Conservation (phyloP, 176 grass and related monocot genomes). For the Paspalum notatum region DNA sequence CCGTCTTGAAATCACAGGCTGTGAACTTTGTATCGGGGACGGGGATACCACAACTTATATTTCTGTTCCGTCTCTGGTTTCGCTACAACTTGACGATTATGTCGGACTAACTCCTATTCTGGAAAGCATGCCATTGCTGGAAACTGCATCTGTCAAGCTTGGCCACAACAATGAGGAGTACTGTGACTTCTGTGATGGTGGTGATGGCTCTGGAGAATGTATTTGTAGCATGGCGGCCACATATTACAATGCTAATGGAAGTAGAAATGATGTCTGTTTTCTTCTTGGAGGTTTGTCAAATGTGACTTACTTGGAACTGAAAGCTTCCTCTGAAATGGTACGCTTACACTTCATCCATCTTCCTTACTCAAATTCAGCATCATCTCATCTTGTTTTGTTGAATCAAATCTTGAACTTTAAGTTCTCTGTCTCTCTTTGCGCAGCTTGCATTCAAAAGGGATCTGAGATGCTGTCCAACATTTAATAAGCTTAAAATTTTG, state of each 20-base stretch:
- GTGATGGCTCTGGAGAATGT: neutral
- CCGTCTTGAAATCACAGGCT: neutral
- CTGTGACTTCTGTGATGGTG: constrained; percentile 1
- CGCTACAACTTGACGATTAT: constrained; percentile 6
- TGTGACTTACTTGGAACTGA: neutral
- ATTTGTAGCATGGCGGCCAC: neutral
- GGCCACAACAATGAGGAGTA: neutral
- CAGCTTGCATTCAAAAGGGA: no score
- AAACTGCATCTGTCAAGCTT: neutral
- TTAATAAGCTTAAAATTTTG: neutral
- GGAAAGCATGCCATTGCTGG: neutral
- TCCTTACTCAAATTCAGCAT: neutral
- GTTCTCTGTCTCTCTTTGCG: neutral
- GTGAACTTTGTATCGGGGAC: no score
- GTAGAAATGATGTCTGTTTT: neutral
- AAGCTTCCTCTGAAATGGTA: neutral
- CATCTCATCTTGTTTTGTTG: neutral
- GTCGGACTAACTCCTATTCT: neutral
- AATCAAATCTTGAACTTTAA: neutral
- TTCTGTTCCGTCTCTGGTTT: constrained; percentile 6
- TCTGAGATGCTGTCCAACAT: neutral
- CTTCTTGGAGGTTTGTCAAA: neutral
- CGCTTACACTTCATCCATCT: neutral
- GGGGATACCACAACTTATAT: no score
- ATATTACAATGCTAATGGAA: no score